phyloP scores from a whole-genome alignment of 768 basidiomycete genomes.

The Russula olivacea region DNA sequence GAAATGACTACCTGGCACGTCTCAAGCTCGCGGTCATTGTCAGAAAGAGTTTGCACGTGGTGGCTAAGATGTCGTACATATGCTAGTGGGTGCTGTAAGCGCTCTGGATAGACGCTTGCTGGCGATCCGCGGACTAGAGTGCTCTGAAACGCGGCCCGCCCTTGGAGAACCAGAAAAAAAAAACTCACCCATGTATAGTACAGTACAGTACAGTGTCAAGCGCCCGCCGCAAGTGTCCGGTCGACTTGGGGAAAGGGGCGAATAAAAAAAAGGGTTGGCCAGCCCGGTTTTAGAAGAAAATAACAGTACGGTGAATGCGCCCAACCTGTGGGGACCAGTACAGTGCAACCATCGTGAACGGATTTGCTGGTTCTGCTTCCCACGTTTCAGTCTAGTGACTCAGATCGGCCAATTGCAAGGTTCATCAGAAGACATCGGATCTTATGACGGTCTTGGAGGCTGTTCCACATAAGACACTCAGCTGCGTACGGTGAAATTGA shows the following conservation, averaged over 20 bases:
- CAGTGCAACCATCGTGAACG: conserved; percentile 10
- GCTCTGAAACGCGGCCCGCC: conserved; percentile 18
- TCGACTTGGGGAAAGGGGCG: not conserved
- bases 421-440: conserved; percentile 2
- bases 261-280: not conserved
- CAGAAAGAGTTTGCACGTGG: not conserved
- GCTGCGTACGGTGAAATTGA: not conserved
- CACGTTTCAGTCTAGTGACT: conserved; percentile 9
- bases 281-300: not conserved
- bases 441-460: not conserved
- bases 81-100: not conserved
- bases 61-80: not conserved
- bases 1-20: not conserved
- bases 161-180: not conserved
- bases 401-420: not conserved
- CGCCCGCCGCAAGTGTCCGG: not conserved
- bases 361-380: conserved; percentile 8
- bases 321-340: not conserved
- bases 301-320: not conserved
- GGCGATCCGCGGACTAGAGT: conserved; percentile 14
- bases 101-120: not conserved
- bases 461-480: conserved; percentile 1
- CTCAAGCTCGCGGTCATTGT: not conserved
- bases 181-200: not conserved
- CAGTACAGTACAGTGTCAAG: not conserved